Percentiles rank a stretch among this genome's conserved stretches.
phyloP scores from a whole-genome alignment of 1,284 basidiomycete genomes.

The Tilletia setariae region DNA sequence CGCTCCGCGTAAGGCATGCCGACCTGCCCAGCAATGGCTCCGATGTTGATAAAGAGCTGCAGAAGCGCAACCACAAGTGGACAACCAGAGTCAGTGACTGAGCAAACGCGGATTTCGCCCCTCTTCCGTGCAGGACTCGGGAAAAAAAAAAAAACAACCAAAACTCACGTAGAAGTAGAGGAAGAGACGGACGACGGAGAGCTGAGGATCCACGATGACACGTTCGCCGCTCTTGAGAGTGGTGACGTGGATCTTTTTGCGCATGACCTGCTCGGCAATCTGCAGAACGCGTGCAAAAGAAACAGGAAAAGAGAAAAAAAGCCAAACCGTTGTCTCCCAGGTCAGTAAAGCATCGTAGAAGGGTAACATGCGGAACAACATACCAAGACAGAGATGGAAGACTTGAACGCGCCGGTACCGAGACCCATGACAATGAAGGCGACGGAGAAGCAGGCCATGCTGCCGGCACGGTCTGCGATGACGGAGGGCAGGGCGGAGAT shows the following conservation, averaged over 20 bases:
- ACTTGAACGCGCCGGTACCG: slow-evolving; percentile 75
- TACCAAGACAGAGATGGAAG: slow-evolving; percentile 50
- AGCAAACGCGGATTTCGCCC: not conserved
- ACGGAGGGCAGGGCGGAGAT: slow-evolving; percentile 69
- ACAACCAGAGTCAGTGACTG: not conserved
- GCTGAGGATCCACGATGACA: slow-evolving; percentile 74
- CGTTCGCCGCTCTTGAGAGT: slow-evolving; percentile 65
- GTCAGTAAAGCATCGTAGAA: not conserved
- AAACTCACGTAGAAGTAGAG: slow-evolving; percentile 46
- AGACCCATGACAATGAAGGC: slow-evolving; percentile 53
- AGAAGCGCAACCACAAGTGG: slow-evolving; percentile 43
- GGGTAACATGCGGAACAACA: no score
- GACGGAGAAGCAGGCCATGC: slow-evolving; percentile 64
- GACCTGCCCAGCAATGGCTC: slow-evolving; percentile 53
- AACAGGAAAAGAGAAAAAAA: not conserved
- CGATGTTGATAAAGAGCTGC: slow-evolving; percentile 60
- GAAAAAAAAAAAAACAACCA: not conserved
- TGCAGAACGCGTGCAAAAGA: not conserved
- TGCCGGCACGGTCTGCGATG: slow-evolving; percentile 59
- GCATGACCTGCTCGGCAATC: slow-evolving; percentile 58
- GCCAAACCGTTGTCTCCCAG: not conserved
- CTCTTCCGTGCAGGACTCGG: not conserved
- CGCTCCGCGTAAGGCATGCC: slow-evolving; percentile 56
- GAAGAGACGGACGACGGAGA: slow-evolving; percentile 60
- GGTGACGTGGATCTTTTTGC: slow-evolving; percentile 35